Evolutionary conservation across 345 rosid species (phyloP).

Genomic region (Turritis glabra): DNA sequence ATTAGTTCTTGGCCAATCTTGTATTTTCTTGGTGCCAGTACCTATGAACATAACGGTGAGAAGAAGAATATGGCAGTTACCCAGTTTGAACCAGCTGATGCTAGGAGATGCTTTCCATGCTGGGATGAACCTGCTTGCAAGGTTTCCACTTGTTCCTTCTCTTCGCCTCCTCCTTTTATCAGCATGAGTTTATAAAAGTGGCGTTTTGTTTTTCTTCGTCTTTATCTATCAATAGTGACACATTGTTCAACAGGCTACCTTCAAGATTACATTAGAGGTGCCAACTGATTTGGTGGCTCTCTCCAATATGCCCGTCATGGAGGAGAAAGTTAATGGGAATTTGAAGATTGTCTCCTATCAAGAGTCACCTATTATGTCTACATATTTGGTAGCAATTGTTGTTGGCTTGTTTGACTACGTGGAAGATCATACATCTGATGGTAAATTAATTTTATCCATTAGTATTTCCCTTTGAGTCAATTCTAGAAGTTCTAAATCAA

Average conservation of each 20-base stretch:
- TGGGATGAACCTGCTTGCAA: slow-evolving; percentile 99
- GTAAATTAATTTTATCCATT: slow-evolving; percentile 37
- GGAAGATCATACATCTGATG: slow-evolving; percentile 90
- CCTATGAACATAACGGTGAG: slow-evolving; percentile 76
- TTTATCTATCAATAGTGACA: slow-evolving; percentile 6
- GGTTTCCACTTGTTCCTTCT: slow-evolving; percentile 42
- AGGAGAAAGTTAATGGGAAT: slow-evolving; percentile 71
- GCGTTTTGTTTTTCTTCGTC: background rate
- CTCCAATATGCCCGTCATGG: slow-evolving; percentile 81
- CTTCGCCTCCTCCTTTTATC: background rate
- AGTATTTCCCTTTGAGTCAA: background rate
- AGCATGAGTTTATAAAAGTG: background rate
- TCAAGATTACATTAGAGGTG: slow-evolving; percentile 86
- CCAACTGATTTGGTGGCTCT: slow-evolving; percentile 84
- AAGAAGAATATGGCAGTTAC: slow-evolving; percentile 98
- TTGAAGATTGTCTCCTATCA: slow-evolving; percentile 68
- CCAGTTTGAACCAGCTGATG: slow-evolving; percentile 97
- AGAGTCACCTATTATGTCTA: slow-evolving; percentile 94
- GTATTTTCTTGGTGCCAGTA: slow-evolving; percentile 44
- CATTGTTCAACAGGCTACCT: slow-evolving; percentile 67
- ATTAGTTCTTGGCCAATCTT: background rate
- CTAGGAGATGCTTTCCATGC: slow-evolving; percentile 93
- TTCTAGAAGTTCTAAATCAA: slow-evolving; percentile 10
- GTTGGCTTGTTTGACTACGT: slow-evolving; percentile 88
- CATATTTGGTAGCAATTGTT: slow-evolving; percentile 90